Conservation (phyloP, 345 rosid species). For the Euphorbia peplus region DNA sequence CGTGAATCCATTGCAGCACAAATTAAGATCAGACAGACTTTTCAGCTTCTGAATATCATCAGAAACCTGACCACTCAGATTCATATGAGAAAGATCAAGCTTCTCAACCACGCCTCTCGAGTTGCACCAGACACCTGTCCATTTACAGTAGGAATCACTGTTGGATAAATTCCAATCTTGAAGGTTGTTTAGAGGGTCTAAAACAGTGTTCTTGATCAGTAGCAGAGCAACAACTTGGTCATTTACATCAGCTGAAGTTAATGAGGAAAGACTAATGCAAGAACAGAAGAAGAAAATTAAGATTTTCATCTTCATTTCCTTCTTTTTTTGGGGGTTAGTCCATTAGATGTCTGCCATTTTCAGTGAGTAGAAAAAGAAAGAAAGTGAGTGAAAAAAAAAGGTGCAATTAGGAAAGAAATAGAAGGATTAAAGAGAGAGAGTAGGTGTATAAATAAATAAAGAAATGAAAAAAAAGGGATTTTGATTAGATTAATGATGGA, state of each 20-base stretch:
- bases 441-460: constrained; percentile 25
- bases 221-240: constrained; percentile 54
- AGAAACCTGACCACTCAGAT: constrained; percentile 66
- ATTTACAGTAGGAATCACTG: constrained; percentile 52
- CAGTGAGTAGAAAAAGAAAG: constrained; percentile 3
- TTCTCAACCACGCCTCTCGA: constrained; percentile 56
- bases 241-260: constrained; percentile 36
- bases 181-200: constrained; percentile 61
- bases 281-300: constrained; percentile 42
- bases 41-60: constrained; percentile 49
- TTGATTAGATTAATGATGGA: constrained; percentile 26
- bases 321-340: constrained; percentile 19
- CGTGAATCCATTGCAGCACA: constrained; percentile 66
- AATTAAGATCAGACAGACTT: constrained; percentile 59
- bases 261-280: constrained; percentile 37
- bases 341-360: constrained; percentile 36
- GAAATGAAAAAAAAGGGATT: constrained; percentile 2
- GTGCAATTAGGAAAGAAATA: constrained; percentile 22
- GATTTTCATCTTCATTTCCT: constrained; percentile 31
- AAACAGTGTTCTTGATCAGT: constrained; percentile 50
- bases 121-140: constrained; percentile 84
- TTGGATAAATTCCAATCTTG: constrained; percentile 60
- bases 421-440: constrained; percentile 33
- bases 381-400: neutral
- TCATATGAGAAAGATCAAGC: constrained; percentile 75